phyloP scores from a whole-genome alignment of 306 rosid species.

The Erythrophleum fordii region DNA sequence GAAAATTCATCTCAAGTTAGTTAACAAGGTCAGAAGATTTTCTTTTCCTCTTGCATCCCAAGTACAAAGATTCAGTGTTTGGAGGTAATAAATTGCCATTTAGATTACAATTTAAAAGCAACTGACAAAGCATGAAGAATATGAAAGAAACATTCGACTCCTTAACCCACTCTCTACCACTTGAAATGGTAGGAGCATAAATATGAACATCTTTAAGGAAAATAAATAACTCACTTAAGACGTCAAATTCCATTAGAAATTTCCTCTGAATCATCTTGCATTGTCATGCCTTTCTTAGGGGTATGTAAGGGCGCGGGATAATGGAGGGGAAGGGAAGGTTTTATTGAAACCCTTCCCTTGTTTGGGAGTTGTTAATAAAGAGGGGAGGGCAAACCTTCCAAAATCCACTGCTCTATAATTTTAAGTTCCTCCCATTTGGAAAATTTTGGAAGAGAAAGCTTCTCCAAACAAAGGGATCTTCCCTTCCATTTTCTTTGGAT shows the following conservation, averaged over 20 bases:
- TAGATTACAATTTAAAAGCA: neutral
- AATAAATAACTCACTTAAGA: neutral
- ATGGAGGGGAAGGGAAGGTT: neutral
- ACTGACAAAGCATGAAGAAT: neutral
- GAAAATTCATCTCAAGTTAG: neutral
- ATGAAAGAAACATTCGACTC: slow-evolving; percentile 2
- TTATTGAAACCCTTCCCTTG: neutral
- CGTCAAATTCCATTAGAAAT: neutral
- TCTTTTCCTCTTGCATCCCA: neutral
- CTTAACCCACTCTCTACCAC: neutral
- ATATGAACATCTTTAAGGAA: neutral
- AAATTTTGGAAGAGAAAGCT: neutral
- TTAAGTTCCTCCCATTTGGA: neutral
- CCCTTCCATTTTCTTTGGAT: too few species aligned
- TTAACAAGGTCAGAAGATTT: neutral
- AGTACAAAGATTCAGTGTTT: neutral
- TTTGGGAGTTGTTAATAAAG: neutral
- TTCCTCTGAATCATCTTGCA: neutral
- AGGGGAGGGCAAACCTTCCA: neutral
- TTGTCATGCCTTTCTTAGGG: neutral
- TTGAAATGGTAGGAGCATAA: neutral
- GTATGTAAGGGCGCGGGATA: neutral
- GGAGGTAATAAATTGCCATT: neutral
- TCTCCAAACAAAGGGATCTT: neutral
- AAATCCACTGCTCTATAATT: neutral